Conservation (phyloP, 208 protist genomes). For the Wallacemonas collosoma region DNA sequence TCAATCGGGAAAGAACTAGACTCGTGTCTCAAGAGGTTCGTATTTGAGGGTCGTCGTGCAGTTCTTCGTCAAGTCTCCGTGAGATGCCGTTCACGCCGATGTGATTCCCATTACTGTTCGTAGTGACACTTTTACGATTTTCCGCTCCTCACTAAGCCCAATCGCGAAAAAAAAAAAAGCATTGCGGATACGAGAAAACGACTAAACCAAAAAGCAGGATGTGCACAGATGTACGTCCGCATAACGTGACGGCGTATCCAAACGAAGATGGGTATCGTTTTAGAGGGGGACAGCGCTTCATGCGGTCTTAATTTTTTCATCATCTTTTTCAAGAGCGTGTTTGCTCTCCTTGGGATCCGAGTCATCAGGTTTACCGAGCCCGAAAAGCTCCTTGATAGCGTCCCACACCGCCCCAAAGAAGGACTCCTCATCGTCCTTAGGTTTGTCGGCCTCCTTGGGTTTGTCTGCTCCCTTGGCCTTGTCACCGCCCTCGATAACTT, state of each 20-base stretch:
- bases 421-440: constrained; percentile 30
- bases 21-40: too few relatives aligned
- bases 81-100: too few relatives aligned
- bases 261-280: background rate
- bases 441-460: constrained; percentile 18
- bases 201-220: background rate
- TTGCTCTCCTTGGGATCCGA: background rate
- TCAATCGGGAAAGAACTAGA: too few relatives aligned
- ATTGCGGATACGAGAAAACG: too few relatives aligned
- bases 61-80: too few relatives aligned
- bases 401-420: constrained; percentile 28
- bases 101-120: too few relatives aligned
- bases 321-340: background rate
- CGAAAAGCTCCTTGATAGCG: constrained; percentile 45
- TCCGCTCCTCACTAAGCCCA: too few relatives aligned
- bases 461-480: background rate
- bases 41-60: too few relatives aligned
- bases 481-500: constrained; percentile 3
- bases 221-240: background rate
- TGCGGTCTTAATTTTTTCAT: constrained; percentile 2
- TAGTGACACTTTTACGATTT: too few relatives aligned
- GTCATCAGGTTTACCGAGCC: constrained; percentile 23
- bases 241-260: too few relatives aligned
- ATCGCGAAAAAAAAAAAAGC: too few relatives aligned
- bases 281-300: background rate